Base-by-base conservation (phyloP, 1,139 yeast species). In the Williopsis jadinii region DNA sequence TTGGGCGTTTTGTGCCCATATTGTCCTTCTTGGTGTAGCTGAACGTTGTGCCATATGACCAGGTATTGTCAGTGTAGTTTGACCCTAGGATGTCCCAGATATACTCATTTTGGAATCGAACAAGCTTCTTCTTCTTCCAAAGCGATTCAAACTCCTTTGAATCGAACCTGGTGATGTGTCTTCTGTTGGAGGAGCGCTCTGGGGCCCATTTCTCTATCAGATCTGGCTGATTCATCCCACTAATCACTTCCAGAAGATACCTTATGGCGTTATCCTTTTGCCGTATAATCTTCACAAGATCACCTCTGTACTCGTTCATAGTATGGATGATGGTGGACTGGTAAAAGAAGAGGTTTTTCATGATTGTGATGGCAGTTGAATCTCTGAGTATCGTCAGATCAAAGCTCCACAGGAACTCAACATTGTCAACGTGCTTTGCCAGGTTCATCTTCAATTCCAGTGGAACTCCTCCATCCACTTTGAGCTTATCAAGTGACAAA, bases 151-250 rank as follows among this genome's bases (percentile, higher is more conserved):
- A 51, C 6, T 30, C 34, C 5, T 14, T 11, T 2, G 33, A 27
- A 9, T 52, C 46, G 32, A 54, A 54, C 5, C 34, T 30, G 9
- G 37, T 37, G 30, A 36, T 36, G 13, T 31, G 24, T 11, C 28
- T 10, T 28, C 34, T 36, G 27, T 36, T 36, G 26, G 30, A 9
- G 1, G 63, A 59, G 11, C 53, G 52, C 6, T 39, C 41, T 2
- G 63, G 62, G 5, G 58, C 61, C 61, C 61, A 58, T 44, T 50
- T 54, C 1, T 49, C 39, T 6, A 60, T 43, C 2, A 55, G 36
- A 13, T 45, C 46, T 3, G 38, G 39, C 1, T 54, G 60, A 28
- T 59, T 59, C 28, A 58, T 34, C 11, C 54, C 56, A 3, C 47
- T 48, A 8, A 58, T 37, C 5, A 52, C 50, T 28, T 58, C 59